A percentile compares a stretch with the other conserved stretches of the same genome.
Conservation (phyloP, 1,284 basidiomycete genomes). For the Microbotryum violaceum region DNA sequence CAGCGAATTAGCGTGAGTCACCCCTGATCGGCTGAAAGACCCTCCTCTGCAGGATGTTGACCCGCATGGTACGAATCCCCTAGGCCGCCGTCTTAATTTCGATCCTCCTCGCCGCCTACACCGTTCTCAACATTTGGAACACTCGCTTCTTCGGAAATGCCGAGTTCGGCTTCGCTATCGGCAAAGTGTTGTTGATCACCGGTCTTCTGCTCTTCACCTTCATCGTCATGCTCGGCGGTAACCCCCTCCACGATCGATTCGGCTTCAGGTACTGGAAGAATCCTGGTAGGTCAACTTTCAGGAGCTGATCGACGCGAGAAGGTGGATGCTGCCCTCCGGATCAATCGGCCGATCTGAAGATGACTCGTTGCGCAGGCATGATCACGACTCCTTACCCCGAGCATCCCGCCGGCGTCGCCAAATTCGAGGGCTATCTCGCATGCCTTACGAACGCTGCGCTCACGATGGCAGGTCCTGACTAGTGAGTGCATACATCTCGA, state of each 20-base stretch:
- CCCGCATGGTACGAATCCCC: not conserved
- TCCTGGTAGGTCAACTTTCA: conserved; percentile 42
- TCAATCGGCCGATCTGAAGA: too few species aligned
- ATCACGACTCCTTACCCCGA: conserved; percentile 13
- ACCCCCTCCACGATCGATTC: conserved; percentile 29
- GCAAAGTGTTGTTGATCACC: conserved; percentile 36
- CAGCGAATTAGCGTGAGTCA: not conserved
- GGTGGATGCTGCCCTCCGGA: not conserved
- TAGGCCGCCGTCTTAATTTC: not conserved
- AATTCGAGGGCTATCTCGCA: conserved; percentile 37
- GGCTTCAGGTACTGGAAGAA: conserved; percentile 35
- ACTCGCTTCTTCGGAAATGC: conserved; percentile 4
- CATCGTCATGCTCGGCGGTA: conserved; percentile 36
- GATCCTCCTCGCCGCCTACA: conserved; percentile 5
- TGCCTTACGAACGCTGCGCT: conserved; percentile 36
- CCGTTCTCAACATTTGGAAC: conserved; percentile 10
- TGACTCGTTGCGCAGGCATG: not conserved
- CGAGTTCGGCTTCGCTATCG: conserved; percentile 6
- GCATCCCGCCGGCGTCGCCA: conserved; percentile 20
- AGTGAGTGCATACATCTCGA: not conserved
- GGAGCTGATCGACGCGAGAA: too few species aligned
- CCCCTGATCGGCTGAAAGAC: not conserved
- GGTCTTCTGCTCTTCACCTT: conserved; percentile 38
- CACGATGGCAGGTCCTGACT: conserved; percentile 35
- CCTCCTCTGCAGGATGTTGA: not conserved